These are phyloP conservation scores for Mayamaea pseudoterrestris DNA, from an alignment of 108 stramenopile genomes.

Conservation along the genomic window DNA sequence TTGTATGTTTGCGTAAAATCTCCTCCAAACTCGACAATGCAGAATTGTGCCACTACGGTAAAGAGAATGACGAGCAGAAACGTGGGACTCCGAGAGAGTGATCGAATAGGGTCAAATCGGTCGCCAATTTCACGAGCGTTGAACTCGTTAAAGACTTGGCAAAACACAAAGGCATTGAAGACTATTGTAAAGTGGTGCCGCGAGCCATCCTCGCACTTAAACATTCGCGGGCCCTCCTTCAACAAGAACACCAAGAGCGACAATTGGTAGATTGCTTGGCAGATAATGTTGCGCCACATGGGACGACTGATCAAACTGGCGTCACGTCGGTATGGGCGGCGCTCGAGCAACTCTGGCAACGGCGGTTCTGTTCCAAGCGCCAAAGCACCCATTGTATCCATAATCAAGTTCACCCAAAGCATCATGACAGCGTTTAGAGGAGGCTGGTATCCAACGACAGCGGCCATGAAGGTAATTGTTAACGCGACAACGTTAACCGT, in stretches of 20 bases:
- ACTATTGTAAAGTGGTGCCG: slow-evolving; percentile 74
- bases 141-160: slow-evolving; percentile 91
- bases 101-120: slow-evolving; percentile 38
- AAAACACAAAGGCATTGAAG: slow-evolving; percentile 93
- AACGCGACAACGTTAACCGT: slow-evolving; percentile 97
- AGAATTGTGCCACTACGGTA: slow-evolving; percentile 71
- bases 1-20: slow-evolving; percentile 60
- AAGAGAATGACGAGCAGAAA: slow-evolving; percentile 72
- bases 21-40: slow-evolving; percentile 84
- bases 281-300: slow-evolving; percentile 81
- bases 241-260: slow-evolving; percentile 45
- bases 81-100: slow-evolving; percentile 53
- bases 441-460: slow-evolving; percentile 86
- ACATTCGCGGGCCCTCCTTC: slow-evolving; percentile 36
- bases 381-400: slow-evolving; percentile 96
- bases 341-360: slow-evolving; percentile 57
- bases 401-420: slow-evolving; percentile 99
- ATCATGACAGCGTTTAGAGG: slow-evolving; percentile 97
- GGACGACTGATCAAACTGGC: slow-evolving; percentile 64
- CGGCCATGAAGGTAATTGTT: slow-evolving; percentile 90
- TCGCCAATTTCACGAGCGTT: slow-evolving; percentile 80
- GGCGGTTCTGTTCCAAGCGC: slow-evolving; percentile 96
- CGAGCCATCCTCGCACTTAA: slow-evolving; percentile 55
- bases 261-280: slow-evolving; percentile 69
- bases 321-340: slow-evolving; percentile 64